phyloP scores from a whole-genome alignment of 139 green algal species.

The Parachlorella kessleri region DNA sequence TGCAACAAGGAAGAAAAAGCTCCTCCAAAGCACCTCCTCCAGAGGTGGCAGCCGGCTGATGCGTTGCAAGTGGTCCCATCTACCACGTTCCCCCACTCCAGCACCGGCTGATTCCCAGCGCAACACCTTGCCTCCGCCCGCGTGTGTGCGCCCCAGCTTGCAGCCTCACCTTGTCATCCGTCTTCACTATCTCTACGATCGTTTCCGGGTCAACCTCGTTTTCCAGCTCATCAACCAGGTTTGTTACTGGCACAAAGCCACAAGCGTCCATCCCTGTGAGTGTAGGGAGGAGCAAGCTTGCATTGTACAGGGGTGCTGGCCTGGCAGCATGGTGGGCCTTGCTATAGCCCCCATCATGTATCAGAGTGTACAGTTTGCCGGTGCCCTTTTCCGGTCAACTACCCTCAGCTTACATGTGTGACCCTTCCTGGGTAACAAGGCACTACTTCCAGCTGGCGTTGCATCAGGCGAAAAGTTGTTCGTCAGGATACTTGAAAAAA shows the following conservation, averaged over 20 bases:
- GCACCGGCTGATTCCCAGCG: too few species aligned
- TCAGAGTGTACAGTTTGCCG: neutral
- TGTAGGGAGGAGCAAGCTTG: too few species aligned
- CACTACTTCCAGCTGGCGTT: neutral
- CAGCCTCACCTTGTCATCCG: conserved; percentile 13
- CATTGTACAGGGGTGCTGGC: neutral
- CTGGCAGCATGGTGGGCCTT: neutral
- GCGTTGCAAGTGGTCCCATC: too few species aligned
- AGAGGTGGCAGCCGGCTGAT: too few species aligned
- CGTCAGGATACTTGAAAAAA: too few species aligned
- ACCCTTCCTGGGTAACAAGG: neutral
- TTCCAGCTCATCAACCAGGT: neutral
- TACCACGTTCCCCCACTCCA: too few species aligned
- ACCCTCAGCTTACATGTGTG: neutral
- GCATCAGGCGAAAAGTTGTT: neutral
- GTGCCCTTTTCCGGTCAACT: neutral
- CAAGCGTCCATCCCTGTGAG: conserved; percentile 23
- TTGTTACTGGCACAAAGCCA: conserved; percentile 5
- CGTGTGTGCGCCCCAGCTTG: too few species aligned
- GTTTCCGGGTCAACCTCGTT: neutral
- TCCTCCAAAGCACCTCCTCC: neutral
- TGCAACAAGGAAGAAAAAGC: neutral
- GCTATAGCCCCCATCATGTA: too few species aligned
- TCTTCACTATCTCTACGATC: neutral
- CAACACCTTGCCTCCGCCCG: too few species aligned